These are phyloP conservation scores for Lentinus brumalis DNA, from an alignment of 768 basidiomycete species.

Conservation along the genomic window DNA sequence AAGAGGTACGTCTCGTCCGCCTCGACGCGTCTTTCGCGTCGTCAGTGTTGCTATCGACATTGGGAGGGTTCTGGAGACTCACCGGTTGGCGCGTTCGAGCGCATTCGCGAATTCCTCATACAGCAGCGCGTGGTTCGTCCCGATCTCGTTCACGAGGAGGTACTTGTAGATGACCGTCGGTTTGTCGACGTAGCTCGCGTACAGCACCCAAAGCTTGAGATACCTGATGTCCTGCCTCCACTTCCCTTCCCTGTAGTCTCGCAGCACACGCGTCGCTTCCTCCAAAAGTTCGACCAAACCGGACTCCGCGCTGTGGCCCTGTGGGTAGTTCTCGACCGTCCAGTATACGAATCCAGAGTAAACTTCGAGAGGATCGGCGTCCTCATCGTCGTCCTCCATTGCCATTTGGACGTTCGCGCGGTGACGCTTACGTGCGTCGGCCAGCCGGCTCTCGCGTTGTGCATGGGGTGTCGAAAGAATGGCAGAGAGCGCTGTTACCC, in stretches of 20 bases:
- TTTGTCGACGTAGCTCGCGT: slow-evolving; percentile 89
- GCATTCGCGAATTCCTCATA: slow-evolving; percentile 93
- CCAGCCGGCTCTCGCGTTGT: slow-evolving; percentile 70
- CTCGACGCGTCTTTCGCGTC: slow-evolving; percentile 63
- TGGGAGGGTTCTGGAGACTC: slow-evolving; percentile 24
- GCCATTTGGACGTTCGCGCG: slow-evolving; percentile 74
- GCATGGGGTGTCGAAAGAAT: slow-evolving; percentile 77
- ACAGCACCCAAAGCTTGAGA: slow-evolving; percentile 92
- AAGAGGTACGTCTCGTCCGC: slow-evolving; percentile 91
- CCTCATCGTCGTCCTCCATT: slow-evolving; percentile 73
- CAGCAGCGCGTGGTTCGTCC: slow-evolving; percentile 73
- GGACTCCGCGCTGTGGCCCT: slow-evolving; percentile 86
- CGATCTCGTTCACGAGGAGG: slow-evolving; percentile 89
- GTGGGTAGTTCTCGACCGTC: slow-evolving; percentile 93
- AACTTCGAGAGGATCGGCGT: slow-evolving; percentile 76
- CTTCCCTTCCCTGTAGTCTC: slow-evolving; percentile 69
- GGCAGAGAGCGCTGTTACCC: slow-evolving; percentile 75
- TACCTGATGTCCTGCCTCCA: slow-evolving; percentile 86
- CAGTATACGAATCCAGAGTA: slow-evolving; percentile 87
- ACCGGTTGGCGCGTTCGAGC: slow-evolving; percentile 84
- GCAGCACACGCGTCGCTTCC: slow-evolving; percentile 84
- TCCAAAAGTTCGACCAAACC: slow-evolving; percentile 92
- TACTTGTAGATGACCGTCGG: slow-evolving; percentile 89
- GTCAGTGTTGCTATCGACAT: neutral
- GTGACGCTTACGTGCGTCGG: slow-evolving; percentile 63